Evolutionary conservation across 768 basidiomycete genomes (phyloP), one percentile per base, ranked within the genome.

Genomic region (Porpolomopsis calyptriformis): DNA sequence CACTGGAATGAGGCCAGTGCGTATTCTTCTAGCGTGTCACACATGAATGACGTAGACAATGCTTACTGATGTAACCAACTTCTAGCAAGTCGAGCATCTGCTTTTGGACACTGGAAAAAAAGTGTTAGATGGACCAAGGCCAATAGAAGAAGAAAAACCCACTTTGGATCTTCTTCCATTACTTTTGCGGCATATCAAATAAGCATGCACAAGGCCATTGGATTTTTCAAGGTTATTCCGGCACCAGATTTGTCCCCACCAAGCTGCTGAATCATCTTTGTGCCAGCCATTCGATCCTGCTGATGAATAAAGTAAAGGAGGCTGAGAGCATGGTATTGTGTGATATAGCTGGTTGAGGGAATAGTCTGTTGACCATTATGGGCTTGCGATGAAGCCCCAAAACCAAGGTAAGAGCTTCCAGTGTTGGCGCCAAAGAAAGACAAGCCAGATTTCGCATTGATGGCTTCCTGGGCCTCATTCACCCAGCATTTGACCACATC

Each of bases 141-240:
- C 14, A 19, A 11, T 11, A 12, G 6, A 23, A n/a, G n/a, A n/a
- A n/a, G n/a, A 4, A 4, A 20, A 5, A 71, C 88, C 52, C 62
- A 98, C 96, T 98, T 98, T 9, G 89, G 85, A 63, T 99, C 96
- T 53, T 99, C 96, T 55, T 98, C 94, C 77, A 93, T 91, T 40
- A 97, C 89, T 66, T 97, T 98, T n/a, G 92, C 83, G 10, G 94
- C 92, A 66, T 91, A 97, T 22, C 94, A 82, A 62, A 98, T 94
- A 53, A 99, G 74, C 93, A 99, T 96, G 64, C 92, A 98, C 26
- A 98, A 71, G 4, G 96, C 92, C 87, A 96, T 92, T 4, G 94
- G 80, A 61, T 91, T 98, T 70, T 91, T 91, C 55, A 99, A 61
- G 8, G 82, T 82, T 18, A 84, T 86, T 5, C 84, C 85, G 33